These are phyloP conservation scores for Emericellopsis cladophorae DNA, from an alignment of 2,329 filamentous ascomycete genomes.

Conservation along the genomic window DNA sequence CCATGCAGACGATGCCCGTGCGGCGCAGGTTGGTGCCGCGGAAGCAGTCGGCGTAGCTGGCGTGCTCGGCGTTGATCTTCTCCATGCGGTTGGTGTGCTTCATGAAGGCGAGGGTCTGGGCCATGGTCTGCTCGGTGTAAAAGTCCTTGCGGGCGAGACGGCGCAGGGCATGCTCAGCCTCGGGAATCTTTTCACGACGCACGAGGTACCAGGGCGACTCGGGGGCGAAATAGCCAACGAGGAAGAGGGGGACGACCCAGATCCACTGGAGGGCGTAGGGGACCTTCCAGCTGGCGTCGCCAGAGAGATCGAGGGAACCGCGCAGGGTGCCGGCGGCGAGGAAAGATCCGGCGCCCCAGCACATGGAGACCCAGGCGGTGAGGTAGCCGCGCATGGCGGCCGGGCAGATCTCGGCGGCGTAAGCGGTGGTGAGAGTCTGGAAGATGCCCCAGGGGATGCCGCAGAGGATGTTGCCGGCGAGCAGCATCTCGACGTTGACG, in stretches of 20 bases:
- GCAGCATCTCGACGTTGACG: constrained; percentile 17
- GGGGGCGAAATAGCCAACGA: constrained; percentile 22
- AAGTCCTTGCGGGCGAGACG: constrained; percentile 16
- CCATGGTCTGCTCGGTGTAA: constrained; percentile 22
- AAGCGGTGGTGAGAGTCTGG: constrained; percentile 25
- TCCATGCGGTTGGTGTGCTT: constrained; percentile 27
- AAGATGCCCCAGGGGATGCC: constrained; percentile 28
- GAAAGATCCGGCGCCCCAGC: constrained; percentile 26
- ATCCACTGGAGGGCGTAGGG: constrained; percentile 31
- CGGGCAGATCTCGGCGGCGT: constrained; percentile 25
- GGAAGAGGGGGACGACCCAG: constrained; percentile 22
- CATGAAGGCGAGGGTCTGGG: constrained; percentile 26
- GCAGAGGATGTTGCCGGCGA: constrained; percentile 25
- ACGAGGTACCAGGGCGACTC: constrained; percentile 29
- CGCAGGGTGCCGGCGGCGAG: constrained; percentile 23
- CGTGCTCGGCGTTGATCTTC: constrained; percentile 14
- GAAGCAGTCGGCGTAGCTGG: constrained; percentile 26
- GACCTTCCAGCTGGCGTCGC: constrained; percentile 11
- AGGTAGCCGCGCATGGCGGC: constrained; percentile 22
- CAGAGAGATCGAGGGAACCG: constrained; percentile 7
- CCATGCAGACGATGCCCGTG: constrained; percentile 17
- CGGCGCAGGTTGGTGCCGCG: constrained; percentile 23
- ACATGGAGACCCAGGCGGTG: constrained; percentile 27
- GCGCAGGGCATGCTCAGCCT: constrained; percentile 15
- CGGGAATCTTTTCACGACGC: constrained; percentile 14